Base-by-base conservation (phyloP, 73 alveolate genomes). In the Halteria grandinella region DNA sequence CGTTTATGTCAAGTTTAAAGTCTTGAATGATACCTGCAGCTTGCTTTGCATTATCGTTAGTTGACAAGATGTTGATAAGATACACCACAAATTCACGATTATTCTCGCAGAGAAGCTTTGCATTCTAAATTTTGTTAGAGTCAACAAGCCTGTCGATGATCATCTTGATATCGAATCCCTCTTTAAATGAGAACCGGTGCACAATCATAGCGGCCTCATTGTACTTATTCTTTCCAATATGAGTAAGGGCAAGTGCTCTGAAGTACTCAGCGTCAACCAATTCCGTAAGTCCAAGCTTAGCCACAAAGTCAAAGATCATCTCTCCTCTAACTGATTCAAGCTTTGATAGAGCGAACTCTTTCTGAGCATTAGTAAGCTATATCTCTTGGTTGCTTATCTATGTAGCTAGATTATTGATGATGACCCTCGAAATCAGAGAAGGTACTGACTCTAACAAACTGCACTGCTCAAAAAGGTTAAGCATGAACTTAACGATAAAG, bases 21-120 rank as follows among this genome's bases (percentile, higher is more conserved):
- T 69, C 85, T 32, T 85, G 51, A 2, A 85, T 73, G 18, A 85
- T 2, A 15, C 32, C 40, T 0, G 80, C 81, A 0, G 94, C 94
- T 21, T 45, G 10, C 54, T 85, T 85, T 52, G 49, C 43, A 39
- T 57, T 64, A 39, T 52, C 69, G 49, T 78, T 78, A 7, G 79
- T 78, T 21, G 69, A 23, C 72, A 85, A 34, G 73, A 29, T 1
- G 14, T 39, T 49, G 29, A 85, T 52, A 5, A 36, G 50, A 12
- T 28, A 18, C n/a, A 52, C 49, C 60, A 36, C 37, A 32, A 52
- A 7, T n/a, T 49, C 85, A 1, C 37, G 54, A 5, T 20, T 24
- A 24, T 73, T 62, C 12, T 29, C 52, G 12, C 51, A 11, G 0
- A 73, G 53, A 17, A 47, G 21, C 40, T 73, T 73, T 3, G 64